Evolutionary conservation across 2,329 filamentous ascomycete species (phyloP).

Genomic region (Ascochyta clinopodiicola): DNA sequence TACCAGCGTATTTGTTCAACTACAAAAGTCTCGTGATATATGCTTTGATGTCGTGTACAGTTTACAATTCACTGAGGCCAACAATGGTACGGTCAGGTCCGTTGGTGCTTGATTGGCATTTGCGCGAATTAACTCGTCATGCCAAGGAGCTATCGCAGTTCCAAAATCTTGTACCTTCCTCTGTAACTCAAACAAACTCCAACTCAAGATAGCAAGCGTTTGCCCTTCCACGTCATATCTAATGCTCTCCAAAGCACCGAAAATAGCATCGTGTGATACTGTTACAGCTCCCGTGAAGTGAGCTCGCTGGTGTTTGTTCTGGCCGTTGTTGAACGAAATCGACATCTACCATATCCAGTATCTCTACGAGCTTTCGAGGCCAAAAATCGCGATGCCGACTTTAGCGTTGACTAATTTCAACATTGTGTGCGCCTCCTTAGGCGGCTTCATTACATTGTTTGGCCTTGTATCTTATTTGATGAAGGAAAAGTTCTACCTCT

Average conservation of each 20-base stretch:
- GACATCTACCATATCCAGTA: not conserved
- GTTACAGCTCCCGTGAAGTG: constrained; percentile 9
- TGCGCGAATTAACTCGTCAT: constrained; percentile 9
- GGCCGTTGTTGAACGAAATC: not conserved
- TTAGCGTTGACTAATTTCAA: constrained; percentile 79
- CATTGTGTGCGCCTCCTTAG: constrained; percentile 78
- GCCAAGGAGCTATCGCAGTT: constrained; percentile 6
- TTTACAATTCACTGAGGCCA: not conserved
- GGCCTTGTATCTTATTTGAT: constrained; percentile 87
- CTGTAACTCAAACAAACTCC: not conserved
- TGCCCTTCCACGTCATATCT: not conserved
- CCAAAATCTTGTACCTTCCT: not conserved
- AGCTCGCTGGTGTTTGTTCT: not conserved
- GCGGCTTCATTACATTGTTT: constrained; percentile 89
- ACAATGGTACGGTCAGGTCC: not conserved
- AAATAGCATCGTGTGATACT: constrained; percentile 4
- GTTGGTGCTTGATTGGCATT: not conserved
- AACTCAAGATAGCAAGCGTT: not conserved
- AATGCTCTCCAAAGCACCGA: constrained; percentile 1
- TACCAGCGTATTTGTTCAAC: constrained; percentile 28
- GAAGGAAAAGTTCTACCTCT: constrained; percentile 90
- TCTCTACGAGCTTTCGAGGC: not conserved
- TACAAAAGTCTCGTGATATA: not conserved
- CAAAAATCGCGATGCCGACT: constrained; percentile 60
- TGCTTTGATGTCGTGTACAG: not conserved